A percentile compares a stretch with the other conserved stretches of the same genome.
Conservation (phyloP, 2,329 filamentous ascomycete species). For the Colletotrichum costaricense region DNA sequence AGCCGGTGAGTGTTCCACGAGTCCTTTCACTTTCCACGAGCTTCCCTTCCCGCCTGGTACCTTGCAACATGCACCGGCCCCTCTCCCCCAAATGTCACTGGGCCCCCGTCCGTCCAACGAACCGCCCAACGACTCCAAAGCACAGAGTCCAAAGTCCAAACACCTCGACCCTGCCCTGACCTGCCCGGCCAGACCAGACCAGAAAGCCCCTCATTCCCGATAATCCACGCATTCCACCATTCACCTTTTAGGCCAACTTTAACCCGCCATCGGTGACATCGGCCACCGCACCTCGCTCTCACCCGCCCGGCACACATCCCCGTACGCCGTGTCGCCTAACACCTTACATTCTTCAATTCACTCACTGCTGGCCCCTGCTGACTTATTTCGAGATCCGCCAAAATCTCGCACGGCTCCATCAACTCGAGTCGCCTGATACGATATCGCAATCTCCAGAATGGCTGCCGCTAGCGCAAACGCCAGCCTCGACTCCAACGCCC, state of each 20-base stretch:
- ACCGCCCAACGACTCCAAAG: too few relatives aligned
- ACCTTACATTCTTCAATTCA: not conserved
- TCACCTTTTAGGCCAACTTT: constrained; percentile 17
- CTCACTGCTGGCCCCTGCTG: constrained; percentile 23
- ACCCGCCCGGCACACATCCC: constrained; percentile 6
- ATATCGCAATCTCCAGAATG: constrained; percentile 46
- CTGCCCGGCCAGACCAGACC: not conserved
- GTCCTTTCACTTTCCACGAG: constrained; percentile 7
- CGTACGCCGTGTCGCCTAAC: not conserved
- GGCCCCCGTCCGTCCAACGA: constrained; percentile 1
- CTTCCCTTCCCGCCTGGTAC: constrained; percentile 19
- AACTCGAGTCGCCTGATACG: constrained; percentile 9
- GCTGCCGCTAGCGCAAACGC: constrained; percentile 42
- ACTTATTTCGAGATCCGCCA: constrained; percentile 21
- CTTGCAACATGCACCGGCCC: constrained; percentile 1
- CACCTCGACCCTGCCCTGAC: constrained; percentile 12
- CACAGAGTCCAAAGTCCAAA: not conserved
- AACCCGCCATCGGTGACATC: constrained; percentile 12
- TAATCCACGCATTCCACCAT: constrained; percentile 23
- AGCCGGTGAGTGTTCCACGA: not conserved
- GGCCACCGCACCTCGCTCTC: constrained; percentile 21
- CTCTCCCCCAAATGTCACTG: constrained; percentile 14
- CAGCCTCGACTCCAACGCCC: constrained; percentile 32
- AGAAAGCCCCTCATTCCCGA: constrained; percentile 24
- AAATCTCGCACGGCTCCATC: constrained; percentile 7